Evolutionary conservation across 2,329 filamentous ascomycete genomes (phyloP).

Genomic region (Penicillium italicum): DNA sequence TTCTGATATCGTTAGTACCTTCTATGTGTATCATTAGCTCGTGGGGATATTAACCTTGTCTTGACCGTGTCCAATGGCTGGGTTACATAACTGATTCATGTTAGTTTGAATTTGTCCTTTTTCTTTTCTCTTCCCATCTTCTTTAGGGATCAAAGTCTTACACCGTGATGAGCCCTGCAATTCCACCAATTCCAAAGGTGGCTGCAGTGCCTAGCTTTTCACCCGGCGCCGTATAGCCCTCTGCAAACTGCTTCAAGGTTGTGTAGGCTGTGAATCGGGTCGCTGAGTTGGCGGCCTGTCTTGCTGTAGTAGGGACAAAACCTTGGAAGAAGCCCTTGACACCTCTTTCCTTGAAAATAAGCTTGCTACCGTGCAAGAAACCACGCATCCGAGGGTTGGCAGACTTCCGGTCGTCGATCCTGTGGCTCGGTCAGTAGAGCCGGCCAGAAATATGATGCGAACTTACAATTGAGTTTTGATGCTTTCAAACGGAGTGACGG

Average conservation of each 20-base stretch:
- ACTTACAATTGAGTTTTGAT: slow-evolving; percentile 88
- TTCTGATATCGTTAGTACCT: slow-evolving; percentile 49
- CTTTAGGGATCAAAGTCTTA: slow-evolving; percentile 34
- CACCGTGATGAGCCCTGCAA: slow-evolving; percentile 89
- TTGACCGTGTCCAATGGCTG: slow-evolving; percentile 89
- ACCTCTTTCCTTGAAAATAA: slow-evolving; percentile 86
- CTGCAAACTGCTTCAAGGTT: slow-evolving; percentile 81
- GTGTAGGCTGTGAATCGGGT: slow-evolving; percentile 90
- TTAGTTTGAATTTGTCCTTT: background rate
- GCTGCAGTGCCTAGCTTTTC: slow-evolving; percentile 86
- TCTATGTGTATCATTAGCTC: background rate
- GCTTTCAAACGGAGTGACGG: slow-evolving; percentile 94
- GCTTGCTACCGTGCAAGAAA: slow-evolving; percentile 81
- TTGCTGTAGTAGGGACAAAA: slow-evolving; percentile 88
- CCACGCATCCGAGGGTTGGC: slow-evolving; percentile 82
- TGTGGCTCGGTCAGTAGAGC: slow-evolving; percentile 33
- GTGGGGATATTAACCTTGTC: slow-evolving; percentile 55
- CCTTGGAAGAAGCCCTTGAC: slow-evolving; percentile 94
- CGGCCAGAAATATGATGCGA: background rate
- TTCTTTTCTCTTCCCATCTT: background rate
- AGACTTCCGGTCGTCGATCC: slow-evolving; percentile 90
- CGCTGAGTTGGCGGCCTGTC: slow-evolving; percentile 92
- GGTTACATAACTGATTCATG: slow-evolving; percentile 46
- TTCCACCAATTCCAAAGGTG: slow-evolving; percentile 85
- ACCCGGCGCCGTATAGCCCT: slow-evolving; percentile 86